Evolutionary conservation across 768 basidiomycete genomes (phyloP).

Genomic region (Xanthoconium purpureum): DNA sequence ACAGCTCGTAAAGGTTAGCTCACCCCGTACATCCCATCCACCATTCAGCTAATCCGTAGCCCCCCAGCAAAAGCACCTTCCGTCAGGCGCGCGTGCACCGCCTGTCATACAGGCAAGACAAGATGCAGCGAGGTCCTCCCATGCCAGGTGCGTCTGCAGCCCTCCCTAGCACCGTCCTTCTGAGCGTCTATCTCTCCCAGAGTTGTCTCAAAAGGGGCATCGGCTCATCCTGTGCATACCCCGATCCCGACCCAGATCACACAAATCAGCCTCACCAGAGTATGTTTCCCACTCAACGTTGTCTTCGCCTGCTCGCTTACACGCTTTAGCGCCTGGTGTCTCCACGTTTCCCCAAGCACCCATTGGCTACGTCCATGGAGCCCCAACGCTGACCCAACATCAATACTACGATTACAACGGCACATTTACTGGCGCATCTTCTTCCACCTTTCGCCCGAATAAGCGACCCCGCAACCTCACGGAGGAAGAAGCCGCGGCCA

Average conservation of each 20-base stretch:
- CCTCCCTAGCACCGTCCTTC: conserved; percentile 7
- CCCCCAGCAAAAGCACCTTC: conserved; percentile 72
- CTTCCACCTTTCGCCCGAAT: conserved; percentile 74
- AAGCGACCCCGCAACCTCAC: conserved; percentile 79
- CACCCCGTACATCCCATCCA: background rate
- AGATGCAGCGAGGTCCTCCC: conserved; percentile 79
- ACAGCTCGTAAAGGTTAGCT: conserved; percentile 59
- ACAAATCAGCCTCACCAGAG: conserved; percentile 33
- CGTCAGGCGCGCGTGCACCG: conserved; percentile 74
- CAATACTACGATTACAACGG: conserved; percentile 77
- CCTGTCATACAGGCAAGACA: conserved; percentile 82
- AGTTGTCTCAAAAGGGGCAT: conserved; percentile 81
- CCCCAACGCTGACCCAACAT: conserved; percentile 53
- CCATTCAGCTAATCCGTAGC: background rate
- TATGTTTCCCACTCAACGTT: conserved; percentile 10
- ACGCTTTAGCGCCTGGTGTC: conserved; percentile 31
- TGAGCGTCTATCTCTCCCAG: conserved; percentile 35
- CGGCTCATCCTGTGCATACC: conserved; percentile 67
- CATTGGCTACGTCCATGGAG: conserved; percentile 37
- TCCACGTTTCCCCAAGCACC: conserved; percentile 38
- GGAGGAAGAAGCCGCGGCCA: conserved; percentile 80
- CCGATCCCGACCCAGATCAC: conserved; percentile 67
- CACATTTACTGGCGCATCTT: conserved; percentile 62
- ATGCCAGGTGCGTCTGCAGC: conserved; percentile 56
- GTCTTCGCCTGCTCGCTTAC: conserved; percentile 6